Evolutionary conservation across 805 yeast species (phyloP).

Genomic region (Saturnispora besseyi): DNA sequence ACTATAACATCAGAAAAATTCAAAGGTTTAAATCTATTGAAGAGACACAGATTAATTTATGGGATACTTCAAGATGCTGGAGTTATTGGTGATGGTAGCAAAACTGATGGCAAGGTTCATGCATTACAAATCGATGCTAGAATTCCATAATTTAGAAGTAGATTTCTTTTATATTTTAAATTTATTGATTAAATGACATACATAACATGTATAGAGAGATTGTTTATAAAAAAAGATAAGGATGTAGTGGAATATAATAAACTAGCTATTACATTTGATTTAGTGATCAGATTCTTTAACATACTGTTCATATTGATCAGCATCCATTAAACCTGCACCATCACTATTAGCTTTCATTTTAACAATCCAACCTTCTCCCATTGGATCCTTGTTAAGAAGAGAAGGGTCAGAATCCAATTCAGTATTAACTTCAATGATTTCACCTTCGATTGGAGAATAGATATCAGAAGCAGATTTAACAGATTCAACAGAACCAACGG

Average conservation of each 20-base stretch:
- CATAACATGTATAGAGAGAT: background rate
- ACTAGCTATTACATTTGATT: background rate
- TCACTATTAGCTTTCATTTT: constrained; percentile 50
- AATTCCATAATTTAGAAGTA: constrained; percentile 36
- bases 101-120: constrained; percentile 56
- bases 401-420: constrained; percentile 62
- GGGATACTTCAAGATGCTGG: constrained; percentile 56
- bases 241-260: background rate
- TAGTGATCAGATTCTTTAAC: constrained; percentile 44
- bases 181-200: background rate
- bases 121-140: constrained; percentile 81
- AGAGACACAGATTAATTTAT: constrained; percentile 73
- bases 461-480: constrained; percentile 93
- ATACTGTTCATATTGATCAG: constrained; percentile 47
- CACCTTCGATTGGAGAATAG: constrained; percentile 79
- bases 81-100: constrained; percentile 28
- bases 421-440: constrained; percentile 61
- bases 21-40: constrained; percentile 49
- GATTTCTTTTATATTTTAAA: background rate
- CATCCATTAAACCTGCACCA: constrained; percentile 40
- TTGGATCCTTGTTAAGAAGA: constrained; percentile 77
- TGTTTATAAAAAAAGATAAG: background rate
- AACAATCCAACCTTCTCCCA: constrained; percentile 92
- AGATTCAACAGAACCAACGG: constrained; percentile 87
- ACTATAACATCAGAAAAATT: constrained; percentile 65